Base-by-base conservation (phyloP, 345 rosid genomes). In the Eucalyptus erythrocorys region DNA sequence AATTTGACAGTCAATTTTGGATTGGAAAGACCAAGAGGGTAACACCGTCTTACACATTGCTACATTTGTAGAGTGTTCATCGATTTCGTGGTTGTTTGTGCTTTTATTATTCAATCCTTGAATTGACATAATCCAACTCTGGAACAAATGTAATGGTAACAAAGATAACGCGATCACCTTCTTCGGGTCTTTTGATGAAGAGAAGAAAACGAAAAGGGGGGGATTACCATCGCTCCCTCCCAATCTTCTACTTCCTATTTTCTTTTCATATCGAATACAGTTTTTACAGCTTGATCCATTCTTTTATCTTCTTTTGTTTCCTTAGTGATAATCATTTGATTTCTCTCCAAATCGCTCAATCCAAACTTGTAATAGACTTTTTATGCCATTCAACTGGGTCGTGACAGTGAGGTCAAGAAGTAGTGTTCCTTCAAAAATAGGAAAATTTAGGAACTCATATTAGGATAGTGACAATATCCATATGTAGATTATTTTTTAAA, bases 1-100 rank as follows among this genome's bases (percentile, higher is more conserved):
- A 15, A 32, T 66, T 2, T 2, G 40, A 66, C 3, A n/a, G 1
- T 0, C 21, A 66, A 66, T 16, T 37, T 32, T 66, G 6, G 0
- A 66, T 32, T 14, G 22, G 11, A 66, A 32, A 32, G 42, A n/a
- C 0, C 42, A 32, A n/a, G 10, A 66, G 0, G 40, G 6, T 3
- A 66, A 32, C 1, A 32, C 12, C 3, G 0, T 16, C 11, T 32
- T n/a, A 32, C 42, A 66, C 32, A 16, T 32, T n/a, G 42, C 0
- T 32, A 5, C 21, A 64, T 64, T 32, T 3, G 0, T 26, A 57
- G 9, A n/a, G 9, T 0, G 13, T 57, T 57, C 64, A 57, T 57
- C 14, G 0, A 59, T 59, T 59, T 30, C 2, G 0, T 27, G 2
- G 66, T 27, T 12, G 66, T 59, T 59, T 59, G 66, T 27, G 32